Conservation (phyloP, 2,329 filamentous ascomycete genomes). For the Fusarium sp. region DNA sequence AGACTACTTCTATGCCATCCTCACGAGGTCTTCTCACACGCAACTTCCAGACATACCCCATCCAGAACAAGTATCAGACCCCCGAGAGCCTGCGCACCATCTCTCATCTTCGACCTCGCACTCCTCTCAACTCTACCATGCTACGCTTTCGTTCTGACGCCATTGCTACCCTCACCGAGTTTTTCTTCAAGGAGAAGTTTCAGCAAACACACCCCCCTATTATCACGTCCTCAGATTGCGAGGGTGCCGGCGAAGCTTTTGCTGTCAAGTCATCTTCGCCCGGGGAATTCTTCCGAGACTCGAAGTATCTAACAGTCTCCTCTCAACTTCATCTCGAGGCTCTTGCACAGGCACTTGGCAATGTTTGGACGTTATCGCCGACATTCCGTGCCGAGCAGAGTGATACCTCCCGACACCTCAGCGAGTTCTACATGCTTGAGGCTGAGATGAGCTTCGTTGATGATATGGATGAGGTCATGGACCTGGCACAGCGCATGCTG, state of each 20-base stretch:
- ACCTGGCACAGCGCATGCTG: constrained; percentile 85
- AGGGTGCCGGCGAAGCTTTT: constrained; percentile 96
- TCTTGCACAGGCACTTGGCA: constrained; percentile 87
- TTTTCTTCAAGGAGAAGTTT: constrained; percentile 81
- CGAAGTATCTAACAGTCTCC: constrained; percentile 97
- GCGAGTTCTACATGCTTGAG: constrained; percentile 99
- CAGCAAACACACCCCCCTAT: constrained; percentile 92
- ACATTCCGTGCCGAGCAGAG: constrained; percentile 95
- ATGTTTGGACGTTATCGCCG: constrained; percentile 94
- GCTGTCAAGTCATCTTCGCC: constrained; percentile 69
- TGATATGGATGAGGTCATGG: constrained; percentile 80
- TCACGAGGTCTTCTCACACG: constrained; percentile 12
- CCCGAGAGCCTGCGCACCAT: constrained; percentile 90
- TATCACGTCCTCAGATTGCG: constrained; percentile 96
- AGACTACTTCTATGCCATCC: background rate
- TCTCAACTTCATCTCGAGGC: constrained; percentile 96
- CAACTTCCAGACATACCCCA: constrained; percentile 81
- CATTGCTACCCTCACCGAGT: constrained; percentile 79
- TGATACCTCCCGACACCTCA: constrained; percentile 93
- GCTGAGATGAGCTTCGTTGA: constrained; percentile 88
- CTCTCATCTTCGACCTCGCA: constrained; percentile 88
- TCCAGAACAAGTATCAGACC: constrained; percentile 97
- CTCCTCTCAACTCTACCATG: constrained; percentile 84
- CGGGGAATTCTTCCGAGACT: constrained; percentile 80
- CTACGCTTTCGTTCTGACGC: constrained; percentile 87